Evolutionary conservation across 805 yeast species (phyloP).

Genomic region (Yamadazyma olivae): DNA sequence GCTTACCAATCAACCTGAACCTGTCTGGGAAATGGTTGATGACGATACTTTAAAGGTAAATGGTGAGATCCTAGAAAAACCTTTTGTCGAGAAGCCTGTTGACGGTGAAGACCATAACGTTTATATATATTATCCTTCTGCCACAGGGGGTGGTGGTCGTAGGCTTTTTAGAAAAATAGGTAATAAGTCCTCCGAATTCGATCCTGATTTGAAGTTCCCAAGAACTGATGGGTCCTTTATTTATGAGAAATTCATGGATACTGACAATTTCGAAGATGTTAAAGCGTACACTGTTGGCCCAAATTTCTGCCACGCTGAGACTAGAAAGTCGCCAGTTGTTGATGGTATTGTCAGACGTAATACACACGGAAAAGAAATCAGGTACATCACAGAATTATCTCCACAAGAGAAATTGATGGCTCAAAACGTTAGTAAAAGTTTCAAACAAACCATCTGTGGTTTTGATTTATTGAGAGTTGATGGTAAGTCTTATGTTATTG

Average conservation of each 20-base stretch:
- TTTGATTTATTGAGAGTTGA: constrained; percentile 89
- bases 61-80: constrained; percentile 73
- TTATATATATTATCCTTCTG: constrained; percentile 81
- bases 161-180: constrained; percentile 93
- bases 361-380: constrained; percentile 94
- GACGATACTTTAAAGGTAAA: constrained; percentile 70
- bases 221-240: constrained; percentile 89
- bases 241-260: constrained; percentile 94
- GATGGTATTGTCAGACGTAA: constrained; percentile 97
- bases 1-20: constrained; percentile 69
- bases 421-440: constrained; percentile 63
- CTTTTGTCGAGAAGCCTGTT: constrained; percentile 97
- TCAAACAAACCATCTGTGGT: constrained; percentile 95
- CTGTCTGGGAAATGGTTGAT: constrained; percentile 83
- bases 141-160: constrained; percentile 97
- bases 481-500: constrained; percentile 89
- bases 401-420: constrained; percentile 82
- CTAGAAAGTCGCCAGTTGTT: constrained; percentile 98
- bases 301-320: constrained; percentile 92
- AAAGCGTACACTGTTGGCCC: constrained; percentile 97
- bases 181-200: constrained; percentile 94
- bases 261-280: constrained; percentile 97
- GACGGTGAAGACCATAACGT: constrained; percentile 99
- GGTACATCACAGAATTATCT: constrained; percentile 80
- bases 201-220: constrained; percentile 68